Conservation (phyloP, 345 rosid species). For the Erucastrum elatum region DNA sequence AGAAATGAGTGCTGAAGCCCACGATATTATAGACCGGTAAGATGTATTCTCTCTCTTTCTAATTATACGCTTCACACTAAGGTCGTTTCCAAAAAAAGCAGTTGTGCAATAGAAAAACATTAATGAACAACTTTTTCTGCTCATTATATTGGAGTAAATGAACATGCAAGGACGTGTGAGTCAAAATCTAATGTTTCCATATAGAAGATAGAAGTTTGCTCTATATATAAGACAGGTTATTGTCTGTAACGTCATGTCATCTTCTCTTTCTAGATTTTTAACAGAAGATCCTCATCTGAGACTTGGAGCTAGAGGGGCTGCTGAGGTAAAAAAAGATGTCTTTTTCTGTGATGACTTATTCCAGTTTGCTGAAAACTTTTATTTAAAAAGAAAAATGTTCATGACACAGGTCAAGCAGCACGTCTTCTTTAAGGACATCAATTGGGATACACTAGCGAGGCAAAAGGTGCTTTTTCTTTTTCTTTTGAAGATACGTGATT, state of each 20-base stretch:
- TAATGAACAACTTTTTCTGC: not conserved
- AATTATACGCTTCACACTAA: not conserved
- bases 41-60: constrained; percentile 18
- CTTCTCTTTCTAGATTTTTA: constrained; percentile 61
- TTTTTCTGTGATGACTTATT: constrained; percentile 21
- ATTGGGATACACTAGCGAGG: constrained; percentile 97
- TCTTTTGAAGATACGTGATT: constrained; percentile 9
- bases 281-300: constrained; percentile 98
- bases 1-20: constrained; percentile 85
- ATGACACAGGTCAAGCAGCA: constrained; percentile 86
- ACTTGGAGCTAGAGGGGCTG: constrained; percentile 95
- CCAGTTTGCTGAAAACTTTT: not conserved
- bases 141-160: constrained; percentile 2
- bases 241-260: constrained; percentile 21
- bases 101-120: not conserved
- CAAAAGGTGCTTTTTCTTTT: constrained; percentile 63
- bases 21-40: constrained; percentile 85
- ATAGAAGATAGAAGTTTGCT: not conserved
- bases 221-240: not conserved
- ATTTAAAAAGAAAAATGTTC: not conserved
- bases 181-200: not conserved
- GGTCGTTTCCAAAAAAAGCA: not conserved
- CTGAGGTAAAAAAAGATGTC: constrained; percentile 61
- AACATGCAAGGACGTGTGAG: not conserved
- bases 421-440: constrained; percentile 83